phyloP scores from a whole-genome alignment of 371 early-diverging fungal species.

The Dinochytrium kinnereticum region DNA sequence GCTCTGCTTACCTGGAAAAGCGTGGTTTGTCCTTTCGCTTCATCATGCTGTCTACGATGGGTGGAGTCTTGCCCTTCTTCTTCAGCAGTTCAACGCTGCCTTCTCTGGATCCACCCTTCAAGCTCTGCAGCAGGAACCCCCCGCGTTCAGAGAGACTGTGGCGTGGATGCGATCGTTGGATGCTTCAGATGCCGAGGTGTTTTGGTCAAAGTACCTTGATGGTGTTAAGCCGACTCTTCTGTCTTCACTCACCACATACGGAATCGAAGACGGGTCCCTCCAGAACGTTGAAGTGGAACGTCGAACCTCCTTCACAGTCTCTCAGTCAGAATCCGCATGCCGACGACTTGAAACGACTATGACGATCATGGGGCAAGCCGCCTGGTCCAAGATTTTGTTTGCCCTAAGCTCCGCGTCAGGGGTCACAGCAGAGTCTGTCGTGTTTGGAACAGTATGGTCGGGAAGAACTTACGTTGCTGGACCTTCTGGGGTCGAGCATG shows the following conservation, averaged over 20 bases:
- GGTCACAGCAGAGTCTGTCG: too few relatives aligned
- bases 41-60: constrained; percentile 6
- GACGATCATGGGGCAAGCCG: background rate
- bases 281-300: background rate
- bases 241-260: background rate
- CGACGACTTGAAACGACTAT: background rate
- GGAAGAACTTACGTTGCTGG: background rate
- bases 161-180: background rate
- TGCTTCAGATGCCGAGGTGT: background rate
- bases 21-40: background rate
- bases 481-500: background rate
- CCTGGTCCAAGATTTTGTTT: background rate
- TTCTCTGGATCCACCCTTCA: too few relatives aligned
- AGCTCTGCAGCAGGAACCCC: too few relatives aligned
- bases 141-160: background rate
- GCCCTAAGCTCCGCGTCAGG: too few relatives aligned
- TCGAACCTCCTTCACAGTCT: background rate
- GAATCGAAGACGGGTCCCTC: background rate
- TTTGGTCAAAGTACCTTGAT: background rate
- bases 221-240: background rate
- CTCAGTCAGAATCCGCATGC: background rate
- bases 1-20: too few relatives aligned
- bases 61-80: background rate
- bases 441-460: background rate
- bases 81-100: background rate